These are phyloP conservation scores for Penicillium arizonense DNA, from an alignment of 495 filamentous ascomycete genomes.

Conservation along the genomic window DNA sequence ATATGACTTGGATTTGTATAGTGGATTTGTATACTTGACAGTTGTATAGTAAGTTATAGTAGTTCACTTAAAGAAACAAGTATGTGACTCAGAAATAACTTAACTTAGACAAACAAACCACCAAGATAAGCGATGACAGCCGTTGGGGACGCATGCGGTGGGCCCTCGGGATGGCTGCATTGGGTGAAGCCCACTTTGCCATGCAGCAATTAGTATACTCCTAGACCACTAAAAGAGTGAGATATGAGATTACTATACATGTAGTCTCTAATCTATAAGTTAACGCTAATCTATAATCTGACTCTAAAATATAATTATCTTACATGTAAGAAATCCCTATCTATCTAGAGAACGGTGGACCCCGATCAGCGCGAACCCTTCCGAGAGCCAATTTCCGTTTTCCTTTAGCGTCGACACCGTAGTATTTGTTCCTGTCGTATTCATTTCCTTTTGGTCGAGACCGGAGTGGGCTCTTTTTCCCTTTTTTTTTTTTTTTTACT, in stretches of 20 bases:
- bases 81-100: no score
- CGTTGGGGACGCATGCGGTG: conserved; percentile 14
- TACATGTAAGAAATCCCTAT: no score
- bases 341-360: background rate
- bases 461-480: background rate
- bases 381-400: background rate
- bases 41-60: background rate
- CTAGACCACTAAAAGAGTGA: no score
- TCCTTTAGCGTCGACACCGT: background rate
- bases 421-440: conserved; percentile 5
- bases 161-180: conserved; percentile 3
- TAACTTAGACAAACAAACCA: no score
- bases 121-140: background rate
- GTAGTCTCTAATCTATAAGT: no score
- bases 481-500: conserved; percentile 4
- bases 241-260: no score
- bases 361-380: background rate
- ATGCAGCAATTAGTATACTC: background rate
- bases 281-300: no score
- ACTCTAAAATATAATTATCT: no score
- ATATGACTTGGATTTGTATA: background rate
- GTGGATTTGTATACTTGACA: background rate
- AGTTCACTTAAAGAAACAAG: no score
- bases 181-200: background rate
- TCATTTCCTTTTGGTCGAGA: conserved; percentile 6